These are phyloP conservation scores for Pseudogymnoascus sp. DNA, from an alignment of 2,329 filamentous ascomycete genomes.

Conservation along the genomic window DNA sequence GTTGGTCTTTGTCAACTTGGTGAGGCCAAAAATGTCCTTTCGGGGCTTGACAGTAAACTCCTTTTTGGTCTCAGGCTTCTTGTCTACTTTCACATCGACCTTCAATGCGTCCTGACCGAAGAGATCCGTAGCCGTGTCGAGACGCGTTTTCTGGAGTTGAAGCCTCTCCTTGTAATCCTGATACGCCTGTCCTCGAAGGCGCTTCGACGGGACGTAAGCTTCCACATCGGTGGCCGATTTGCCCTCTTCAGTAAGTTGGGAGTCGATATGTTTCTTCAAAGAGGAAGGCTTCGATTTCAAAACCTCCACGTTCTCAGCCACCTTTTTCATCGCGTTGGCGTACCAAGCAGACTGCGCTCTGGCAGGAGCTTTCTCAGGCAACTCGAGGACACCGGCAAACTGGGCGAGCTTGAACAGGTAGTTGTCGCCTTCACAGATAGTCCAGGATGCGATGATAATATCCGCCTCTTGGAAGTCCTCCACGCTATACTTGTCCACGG, in stretches of 20 bases:
- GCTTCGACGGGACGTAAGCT: constrained; percentile 31
- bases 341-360: constrained; percentile 44
- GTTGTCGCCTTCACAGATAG: constrained; percentile 35
- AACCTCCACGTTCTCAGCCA: constrained; percentile 31
- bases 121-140: neutral
- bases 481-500: constrained; percentile 36
- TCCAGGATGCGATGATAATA: constrained; percentile 48
- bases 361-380: constrained; percentile 32
- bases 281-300: constrained; percentile 10
- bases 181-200: constrained; percentile 30
- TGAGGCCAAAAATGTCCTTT: neutral
- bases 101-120: neutral
- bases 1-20: constrained; percentile 11
- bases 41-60: constrained; percentile 1
- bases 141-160: neutral
- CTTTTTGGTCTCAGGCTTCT: neutral
- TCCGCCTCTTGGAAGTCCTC: constrained; percentile 38
- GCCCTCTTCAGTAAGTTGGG: constrained; percentile 22
- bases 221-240: constrained; percentile 29
- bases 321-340: constrained; percentile 31
- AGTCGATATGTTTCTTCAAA: constrained; percentile 26
- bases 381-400: constrained; percentile 36
- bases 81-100: neutral
- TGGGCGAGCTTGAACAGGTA: constrained; percentile 44
- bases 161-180: constrained; percentile 10